Evolutionary conservation across 73 alveolate species (phyloP).

Genomic region (Tetrahymena borealis): DNA sequence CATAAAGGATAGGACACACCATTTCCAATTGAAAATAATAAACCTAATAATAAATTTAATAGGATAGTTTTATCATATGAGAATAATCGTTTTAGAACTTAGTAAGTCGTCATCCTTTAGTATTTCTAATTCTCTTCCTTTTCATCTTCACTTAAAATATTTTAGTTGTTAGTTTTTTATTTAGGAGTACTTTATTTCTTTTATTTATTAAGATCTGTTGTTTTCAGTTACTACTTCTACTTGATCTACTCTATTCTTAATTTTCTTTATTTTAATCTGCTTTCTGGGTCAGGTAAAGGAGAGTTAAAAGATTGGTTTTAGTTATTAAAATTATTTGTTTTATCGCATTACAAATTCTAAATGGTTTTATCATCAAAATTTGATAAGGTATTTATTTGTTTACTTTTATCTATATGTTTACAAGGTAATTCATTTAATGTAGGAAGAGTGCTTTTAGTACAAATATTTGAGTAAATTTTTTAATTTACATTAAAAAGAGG

Average conservation of each 20-base stretch:
- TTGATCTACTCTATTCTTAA: no score
- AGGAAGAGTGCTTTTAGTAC: not conserved
- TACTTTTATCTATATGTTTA: no score
- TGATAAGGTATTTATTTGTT: not conserved
- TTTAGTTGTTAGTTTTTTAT: no score
- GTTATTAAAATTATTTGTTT: no score
- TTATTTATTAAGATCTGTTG: no score
- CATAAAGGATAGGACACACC: not conserved
- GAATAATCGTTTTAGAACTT: not conserved
- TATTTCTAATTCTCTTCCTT: not conserved
- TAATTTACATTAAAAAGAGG: not conserved
- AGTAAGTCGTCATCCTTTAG: not conserved
- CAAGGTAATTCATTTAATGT: not conserved
- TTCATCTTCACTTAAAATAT: no score
- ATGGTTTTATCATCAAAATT: not conserved
- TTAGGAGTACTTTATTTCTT: no score
- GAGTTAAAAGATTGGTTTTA: no score
- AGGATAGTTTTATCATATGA: not conserved
- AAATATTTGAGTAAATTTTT: not conserved
- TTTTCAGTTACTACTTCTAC: no score
- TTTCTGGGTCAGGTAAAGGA: no score
- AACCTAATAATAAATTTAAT: not conserved
- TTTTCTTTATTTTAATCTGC: no score
- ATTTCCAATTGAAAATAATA: not conserved
- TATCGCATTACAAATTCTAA: no score